Percentiles rank a stretch among this genome's conserved stretches.
Conservation (phyloP, 257 asterid species). For the Primulina tabacum region DNA sequence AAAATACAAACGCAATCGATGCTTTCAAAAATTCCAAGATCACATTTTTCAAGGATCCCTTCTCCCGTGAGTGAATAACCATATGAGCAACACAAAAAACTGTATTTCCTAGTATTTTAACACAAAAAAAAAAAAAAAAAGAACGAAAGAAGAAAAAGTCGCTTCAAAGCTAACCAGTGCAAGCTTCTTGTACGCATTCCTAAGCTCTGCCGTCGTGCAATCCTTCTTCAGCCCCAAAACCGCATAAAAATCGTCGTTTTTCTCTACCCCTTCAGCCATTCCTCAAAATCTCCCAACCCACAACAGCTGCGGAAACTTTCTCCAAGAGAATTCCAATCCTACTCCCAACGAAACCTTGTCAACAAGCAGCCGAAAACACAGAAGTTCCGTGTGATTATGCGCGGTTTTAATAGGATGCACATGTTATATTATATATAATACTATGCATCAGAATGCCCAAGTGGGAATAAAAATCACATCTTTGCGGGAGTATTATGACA, state of each 20-base stretch:
- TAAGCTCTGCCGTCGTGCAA: conserved; percentile 60
- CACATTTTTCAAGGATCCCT: not conserved
- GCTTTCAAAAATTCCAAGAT: conserved; percentile 1
- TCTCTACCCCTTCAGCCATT: conserved; percentile 55
- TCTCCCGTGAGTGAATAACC: not conserved
- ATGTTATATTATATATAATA: not conserved
- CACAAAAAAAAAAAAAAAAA: not conserved
- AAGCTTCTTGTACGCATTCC: conserved; percentile 72
- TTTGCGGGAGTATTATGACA: not conserved
- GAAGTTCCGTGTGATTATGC: not conserved
- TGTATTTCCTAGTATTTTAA: not conserved
- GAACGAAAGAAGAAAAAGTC: not conserved
- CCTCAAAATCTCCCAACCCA: conserved; percentile 5
- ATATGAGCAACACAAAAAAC: not conserved
- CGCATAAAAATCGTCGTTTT: conserved; percentile 51
- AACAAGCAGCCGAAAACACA: not conserved
- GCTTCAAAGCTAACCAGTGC: conserved; percentile 60
- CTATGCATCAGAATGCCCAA: not conserved
- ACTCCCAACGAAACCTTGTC: not conserved
- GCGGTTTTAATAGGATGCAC: not conserved
- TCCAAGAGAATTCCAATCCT: not conserved
- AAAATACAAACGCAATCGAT: not conserved
- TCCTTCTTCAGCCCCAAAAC: conserved; percentile 75
- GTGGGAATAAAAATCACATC: not conserved
- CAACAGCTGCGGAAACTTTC: not conserved